phyloP scores from a whole-genome alignment of 768 basidiomycete species.

The Tricholoma saponaceum region DNA sequence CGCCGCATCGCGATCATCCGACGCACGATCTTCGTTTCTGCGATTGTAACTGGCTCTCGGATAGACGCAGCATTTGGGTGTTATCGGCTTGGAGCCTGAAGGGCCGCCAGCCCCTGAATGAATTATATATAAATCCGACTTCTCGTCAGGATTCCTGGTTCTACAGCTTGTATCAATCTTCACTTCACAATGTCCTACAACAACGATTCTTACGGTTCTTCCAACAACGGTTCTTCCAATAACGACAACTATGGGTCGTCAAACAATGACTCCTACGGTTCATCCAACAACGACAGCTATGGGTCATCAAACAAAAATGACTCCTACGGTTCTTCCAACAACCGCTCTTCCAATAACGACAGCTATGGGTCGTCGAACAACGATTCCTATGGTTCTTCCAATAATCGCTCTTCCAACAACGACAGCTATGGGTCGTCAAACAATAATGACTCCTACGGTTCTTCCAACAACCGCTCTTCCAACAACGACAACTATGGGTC shows the following conservation, averaged over 20 bases:
- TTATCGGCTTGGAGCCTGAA: neutral
- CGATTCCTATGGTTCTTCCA: slow-evolving; percentile 8
- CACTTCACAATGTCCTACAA: slow-evolving; percentile 19
- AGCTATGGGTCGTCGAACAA: slow-evolving; percentile 19
- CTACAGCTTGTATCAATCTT: neutral
- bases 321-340: slow-evolving; percentile 3
- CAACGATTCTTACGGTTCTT: slow-evolving; percentile 13
- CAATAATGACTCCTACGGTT: slow-evolving; percentile 14
- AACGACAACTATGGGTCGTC: slow-evolving; percentile 23
- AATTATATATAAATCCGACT: neutral
- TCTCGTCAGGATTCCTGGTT: neutral
- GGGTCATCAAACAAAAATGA: slow-evolving; percentile 5
- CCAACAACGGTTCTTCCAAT: slow-evolving; percentile 12
- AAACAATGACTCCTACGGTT: slow-evolving; percentile 21
- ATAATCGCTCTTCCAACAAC: slow-evolving; percentile 18
- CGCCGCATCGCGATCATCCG: neutral
- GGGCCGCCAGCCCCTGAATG: neutral
- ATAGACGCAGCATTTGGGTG: neutral
- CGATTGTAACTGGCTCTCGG: neutral
- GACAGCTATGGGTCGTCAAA: slow-evolving; percentile 3
- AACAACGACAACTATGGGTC: slow-evolving; percentile 16
- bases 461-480: slow-evolving; percentile 12
- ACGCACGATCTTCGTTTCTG: neutral
- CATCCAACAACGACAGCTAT: slow-evolving; percentile 10
- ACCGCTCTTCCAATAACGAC: slow-evolving; percentile 8